phyloP scores from a whole-genome alignment of 495 filamentous ascomycete species.

The Schizothecium vesticola region DNA sequence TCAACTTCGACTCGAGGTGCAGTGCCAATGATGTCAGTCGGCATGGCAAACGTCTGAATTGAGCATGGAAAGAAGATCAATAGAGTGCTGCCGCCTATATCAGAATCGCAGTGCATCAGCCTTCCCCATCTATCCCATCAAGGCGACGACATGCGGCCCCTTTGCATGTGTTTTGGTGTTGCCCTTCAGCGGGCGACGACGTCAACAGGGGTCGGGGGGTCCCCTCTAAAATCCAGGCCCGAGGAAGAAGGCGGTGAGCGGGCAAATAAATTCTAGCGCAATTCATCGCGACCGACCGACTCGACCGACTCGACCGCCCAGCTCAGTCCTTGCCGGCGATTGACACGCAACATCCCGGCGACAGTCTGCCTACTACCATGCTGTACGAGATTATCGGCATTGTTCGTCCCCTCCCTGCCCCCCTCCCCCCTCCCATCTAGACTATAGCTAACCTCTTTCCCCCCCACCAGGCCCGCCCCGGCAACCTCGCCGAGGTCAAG shows the following conservation, averaged over 20 bases:
- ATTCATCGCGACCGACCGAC: neutral
- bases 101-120: neutral
- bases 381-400: slow-evolving; percentile 96
- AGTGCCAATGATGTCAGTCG: neutral
- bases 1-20: neutral
- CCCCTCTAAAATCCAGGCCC: neutral
- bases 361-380: slow-evolving; percentile 50
- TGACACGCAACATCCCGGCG: slow-evolving; percentile 6
- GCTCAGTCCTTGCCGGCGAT: slow-evolving; percentile 15
- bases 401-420: slow-evolving; percentile 52
- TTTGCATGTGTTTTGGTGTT: neutral
- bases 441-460: neutral
- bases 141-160: neutral
- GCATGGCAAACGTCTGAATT: neutral
- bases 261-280: slow-evolving; percentile 13
- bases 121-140: neutral
- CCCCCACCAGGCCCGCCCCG: slow-evolving; percentile 69
- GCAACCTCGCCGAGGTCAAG: slow-evolving; percentile 83
- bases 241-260: slow-evolving; percentile 10
- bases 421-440: neutral
- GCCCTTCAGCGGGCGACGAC: neutral
- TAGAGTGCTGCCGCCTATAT: neutral
- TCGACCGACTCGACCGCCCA: neutral
- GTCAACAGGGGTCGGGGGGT: neutral
- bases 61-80: neutral